These are phyloP conservation scores for Amanita exitialis DNA, from an alignment of 768 basidiomycete genomes.

Conservation along the genomic window DNA sequence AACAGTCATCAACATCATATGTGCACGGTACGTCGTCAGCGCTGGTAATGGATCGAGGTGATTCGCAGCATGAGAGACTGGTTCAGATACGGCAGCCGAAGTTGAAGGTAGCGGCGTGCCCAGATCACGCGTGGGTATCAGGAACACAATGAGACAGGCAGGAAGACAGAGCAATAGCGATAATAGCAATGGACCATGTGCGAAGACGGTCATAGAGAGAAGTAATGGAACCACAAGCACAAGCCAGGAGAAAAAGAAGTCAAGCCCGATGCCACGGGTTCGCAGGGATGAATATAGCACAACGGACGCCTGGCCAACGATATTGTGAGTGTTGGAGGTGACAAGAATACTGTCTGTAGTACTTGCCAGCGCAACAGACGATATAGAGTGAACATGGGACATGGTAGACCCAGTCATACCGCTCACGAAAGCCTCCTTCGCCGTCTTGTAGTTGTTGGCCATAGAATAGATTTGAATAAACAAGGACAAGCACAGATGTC, in stretches of 20 bases:
- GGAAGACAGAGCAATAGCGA: constrained; percentile 38
- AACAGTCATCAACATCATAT: constrained; percentile 92
- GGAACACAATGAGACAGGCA: constrained; percentile 28
- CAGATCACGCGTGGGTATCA: constrained; percentile 28
- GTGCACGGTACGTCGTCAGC: constrained; percentile 80
- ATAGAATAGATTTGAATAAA: neutral
- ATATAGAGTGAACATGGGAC: constrained; percentile 53
- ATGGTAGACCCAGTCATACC: constrained; percentile 53
- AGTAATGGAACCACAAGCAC: constrained; percentile 71
- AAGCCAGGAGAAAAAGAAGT: constrained; percentile 44
- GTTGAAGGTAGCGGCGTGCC: constrained; percentile 47
- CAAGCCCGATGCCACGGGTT: constrained; percentile 34
- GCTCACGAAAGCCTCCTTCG: constrained; percentile 70
- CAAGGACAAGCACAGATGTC: neutral
- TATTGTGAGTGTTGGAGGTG: neutral
- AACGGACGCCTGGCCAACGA: constrained; percentile 51
- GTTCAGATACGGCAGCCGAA: constrained; percentile 10
- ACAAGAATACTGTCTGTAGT: neutral
- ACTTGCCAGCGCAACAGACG: constrained; percentile 43
- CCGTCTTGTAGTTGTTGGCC: constrained; percentile 41
- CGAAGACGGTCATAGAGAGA: constrained; percentile 71
- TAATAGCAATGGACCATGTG: constrained; percentile 44
- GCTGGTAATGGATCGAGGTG: constrained; percentile 52
- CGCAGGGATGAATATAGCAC: constrained; percentile 53
- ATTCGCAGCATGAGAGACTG: constrained; percentile 6